Evolutionary conservation across 1,139 yeast species (phyloP).

Genomic region (Debaryomyces sp.): DNA sequence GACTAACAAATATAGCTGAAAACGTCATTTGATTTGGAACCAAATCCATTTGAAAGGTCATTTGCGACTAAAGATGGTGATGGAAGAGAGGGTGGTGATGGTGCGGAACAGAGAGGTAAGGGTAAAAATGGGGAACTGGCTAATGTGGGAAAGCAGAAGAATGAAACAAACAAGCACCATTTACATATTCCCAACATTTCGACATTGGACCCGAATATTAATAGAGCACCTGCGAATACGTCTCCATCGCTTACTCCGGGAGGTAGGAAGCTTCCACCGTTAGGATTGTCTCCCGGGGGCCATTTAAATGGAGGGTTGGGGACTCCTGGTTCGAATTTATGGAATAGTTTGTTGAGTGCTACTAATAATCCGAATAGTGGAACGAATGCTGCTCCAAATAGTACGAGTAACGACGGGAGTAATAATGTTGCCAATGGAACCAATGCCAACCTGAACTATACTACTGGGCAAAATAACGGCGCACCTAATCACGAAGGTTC

Average conservation of each 20-base stretch:
- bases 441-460: conserved; percentile 9
- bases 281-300: conserved; percentile 46
- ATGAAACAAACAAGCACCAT: conserved; percentile 31
- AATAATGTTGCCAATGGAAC: neutral
- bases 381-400: neutral
- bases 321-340: conserved; percentile 52
- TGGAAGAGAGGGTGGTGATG: conserved; percentile 10
- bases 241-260: conserved; percentile 65
- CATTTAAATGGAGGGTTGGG: conserved; percentile 41
- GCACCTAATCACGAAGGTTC: neutral
- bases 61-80: conserved; percentile 63
- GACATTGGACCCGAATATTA: conserved; percentile 20
- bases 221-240: conserved; percentile 47
- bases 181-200: conserved; percentile 39
- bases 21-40: conserved; percentile 77
- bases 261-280: conserved; percentile 60
- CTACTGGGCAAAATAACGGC: neutral
- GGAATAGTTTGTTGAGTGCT: conserved; percentile 49
- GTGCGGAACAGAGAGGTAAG: conserved; percentile 10
- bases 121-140: conserved; percentile 8
- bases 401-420: conserved; percentile 1
- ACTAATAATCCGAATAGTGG: conserved; percentile 23
- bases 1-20: conserved; percentile 30
- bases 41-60: conserved; percentile 93
- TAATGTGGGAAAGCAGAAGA: conserved; percentile 6